Conservation (phyloP, 768 basidiomycete species). For the Suillus plorans region DNA sequence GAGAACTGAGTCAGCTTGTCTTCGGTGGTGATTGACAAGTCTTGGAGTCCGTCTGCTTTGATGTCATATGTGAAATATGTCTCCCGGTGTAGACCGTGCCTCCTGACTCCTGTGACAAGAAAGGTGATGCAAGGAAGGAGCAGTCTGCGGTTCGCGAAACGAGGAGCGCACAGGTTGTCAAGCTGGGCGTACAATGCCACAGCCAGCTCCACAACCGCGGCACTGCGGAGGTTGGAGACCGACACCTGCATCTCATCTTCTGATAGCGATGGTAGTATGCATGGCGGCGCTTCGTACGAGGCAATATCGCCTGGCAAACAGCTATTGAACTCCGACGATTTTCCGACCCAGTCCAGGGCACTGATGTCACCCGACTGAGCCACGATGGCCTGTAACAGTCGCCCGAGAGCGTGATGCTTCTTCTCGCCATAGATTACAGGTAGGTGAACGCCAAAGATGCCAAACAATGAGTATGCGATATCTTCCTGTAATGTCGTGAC, state of each 20-base stretch:
- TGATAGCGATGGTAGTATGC: background rate
- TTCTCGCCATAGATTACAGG: constrained; percentile 15
- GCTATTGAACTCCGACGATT: background rate
- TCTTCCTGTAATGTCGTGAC: constrained; percentile 15
- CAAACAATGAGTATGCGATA: constrained; percentile 12
- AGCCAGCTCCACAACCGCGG: background rate
- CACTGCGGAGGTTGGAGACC: background rate
- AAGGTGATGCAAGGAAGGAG: background rate
- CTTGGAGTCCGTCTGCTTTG: background rate
- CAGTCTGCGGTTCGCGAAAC: background rate
- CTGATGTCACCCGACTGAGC: background rate
- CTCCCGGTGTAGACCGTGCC: background rate
- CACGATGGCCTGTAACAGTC: background rate
- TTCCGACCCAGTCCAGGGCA: constrained; percentile 1
- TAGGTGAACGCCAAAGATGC: constrained; percentile 10
- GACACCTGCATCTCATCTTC: background rate
- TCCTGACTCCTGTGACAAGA: background rate
- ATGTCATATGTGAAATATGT: background rate
- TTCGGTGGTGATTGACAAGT: background rate
- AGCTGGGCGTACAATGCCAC: background rate
- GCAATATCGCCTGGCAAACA: background rate
- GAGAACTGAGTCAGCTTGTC: background rate
- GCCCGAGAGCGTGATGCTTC: background rate
- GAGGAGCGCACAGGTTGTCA: background rate
- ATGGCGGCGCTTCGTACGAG: background rate